phyloP scores from a whole-genome alignment of 495 filamentous ascomycete species.

The Trichoderma asperelloides region DNA sequence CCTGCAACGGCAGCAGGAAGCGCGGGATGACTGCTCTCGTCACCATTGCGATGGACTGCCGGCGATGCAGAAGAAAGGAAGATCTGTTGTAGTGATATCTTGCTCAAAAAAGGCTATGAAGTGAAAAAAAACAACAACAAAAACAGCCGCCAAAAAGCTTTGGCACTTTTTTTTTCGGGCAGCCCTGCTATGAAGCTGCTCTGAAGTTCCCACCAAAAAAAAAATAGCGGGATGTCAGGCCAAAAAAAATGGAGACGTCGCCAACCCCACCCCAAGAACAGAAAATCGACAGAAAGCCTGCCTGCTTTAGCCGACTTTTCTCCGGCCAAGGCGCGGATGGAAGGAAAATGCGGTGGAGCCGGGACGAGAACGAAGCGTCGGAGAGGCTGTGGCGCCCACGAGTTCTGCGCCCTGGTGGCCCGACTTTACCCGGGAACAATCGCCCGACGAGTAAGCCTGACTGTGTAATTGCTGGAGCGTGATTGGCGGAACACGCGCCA shows the following conservation, averaged over 20 bases:
- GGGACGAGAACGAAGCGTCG: not conserved
- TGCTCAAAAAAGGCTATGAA: not conserved
- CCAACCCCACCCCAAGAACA: not conserved
- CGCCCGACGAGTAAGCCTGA: not conserved
- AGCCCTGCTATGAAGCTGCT: not conserved
- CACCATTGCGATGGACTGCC: conserved; percentile 22
- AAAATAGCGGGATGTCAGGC: not conserved
- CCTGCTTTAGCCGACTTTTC: not conserved
- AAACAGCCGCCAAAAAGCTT: not conserved
- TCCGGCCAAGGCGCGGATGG: not conserved
- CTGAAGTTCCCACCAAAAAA: not conserved
- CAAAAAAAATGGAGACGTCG: conserved; percentile 2
- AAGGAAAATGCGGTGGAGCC: not conserved
- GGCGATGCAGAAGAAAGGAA: conserved; percentile 4
- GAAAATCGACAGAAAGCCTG: not conserved
- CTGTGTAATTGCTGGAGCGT: conserved; percentile 16
- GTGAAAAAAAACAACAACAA: not conserved
- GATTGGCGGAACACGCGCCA: conserved; percentile 26
- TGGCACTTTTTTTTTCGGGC: conserved; percentile 9
- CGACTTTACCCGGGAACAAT: conserved; percentile 1
- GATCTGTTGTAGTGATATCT: not conserved
- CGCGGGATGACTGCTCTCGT: conserved; percentile 38
- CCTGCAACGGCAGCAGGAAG: conserved; percentile 43
- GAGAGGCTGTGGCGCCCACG: not conserved
- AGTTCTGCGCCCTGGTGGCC: not conserved